Percentiles rank a stretch among this genome's conserved stretches.
These are phyloP conservation scores for Pythium angustatum DNA, from an alignment of 352 stramenopile species.

Conservation along the genomic window DNA sequence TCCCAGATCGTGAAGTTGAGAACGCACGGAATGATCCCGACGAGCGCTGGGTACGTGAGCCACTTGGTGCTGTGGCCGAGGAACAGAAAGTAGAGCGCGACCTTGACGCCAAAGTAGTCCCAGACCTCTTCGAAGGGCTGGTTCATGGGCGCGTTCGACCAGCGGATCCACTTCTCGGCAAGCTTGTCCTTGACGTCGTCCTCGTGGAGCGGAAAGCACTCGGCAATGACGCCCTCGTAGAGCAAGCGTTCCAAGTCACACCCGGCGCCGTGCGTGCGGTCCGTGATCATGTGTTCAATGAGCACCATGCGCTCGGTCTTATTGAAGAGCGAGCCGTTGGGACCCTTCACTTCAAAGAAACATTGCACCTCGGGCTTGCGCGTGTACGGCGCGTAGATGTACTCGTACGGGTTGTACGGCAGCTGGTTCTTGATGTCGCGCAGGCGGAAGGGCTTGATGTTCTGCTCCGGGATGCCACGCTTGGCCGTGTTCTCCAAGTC, in stretches of 20 bases:
- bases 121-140: conserved; percentile 82
- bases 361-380: conserved; percentile 63
- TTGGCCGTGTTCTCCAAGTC: conserved; percentile 66
- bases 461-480: conserved; percentile 64
- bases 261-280: conserved; percentile 58
- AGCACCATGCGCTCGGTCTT: conserved; percentile 77
- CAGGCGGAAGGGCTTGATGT: conserved; percentile 82
- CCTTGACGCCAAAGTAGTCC: conserved; percentile 88
- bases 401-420: conserved; percentile 78
- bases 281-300: conserved; percentile 86
- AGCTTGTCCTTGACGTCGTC: conserved; percentile 61
- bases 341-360: conserved; percentile 66
- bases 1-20: conserved; percentile 54
- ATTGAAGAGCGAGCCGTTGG: conserved; percentile 65
- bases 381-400: conserved; percentile 85
- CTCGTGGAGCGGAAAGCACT: conserved; percentile 80
- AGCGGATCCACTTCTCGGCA: conserved; percentile 70
- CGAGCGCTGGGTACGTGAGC: conserved; percentile 92
- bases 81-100: conserved; percentile 98
- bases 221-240: conserved; percentile 74
- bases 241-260: conserved; percentile 75
- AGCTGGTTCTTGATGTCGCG: conserved; percentile 77
- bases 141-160: conserved; percentile 67
- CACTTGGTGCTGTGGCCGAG: conserved; percentile 95
- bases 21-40: conserved; percentile 90